Conservation (phyloP, 2,329 filamentous ascomycete genomes). For the Alternaria triticina region DNA sequence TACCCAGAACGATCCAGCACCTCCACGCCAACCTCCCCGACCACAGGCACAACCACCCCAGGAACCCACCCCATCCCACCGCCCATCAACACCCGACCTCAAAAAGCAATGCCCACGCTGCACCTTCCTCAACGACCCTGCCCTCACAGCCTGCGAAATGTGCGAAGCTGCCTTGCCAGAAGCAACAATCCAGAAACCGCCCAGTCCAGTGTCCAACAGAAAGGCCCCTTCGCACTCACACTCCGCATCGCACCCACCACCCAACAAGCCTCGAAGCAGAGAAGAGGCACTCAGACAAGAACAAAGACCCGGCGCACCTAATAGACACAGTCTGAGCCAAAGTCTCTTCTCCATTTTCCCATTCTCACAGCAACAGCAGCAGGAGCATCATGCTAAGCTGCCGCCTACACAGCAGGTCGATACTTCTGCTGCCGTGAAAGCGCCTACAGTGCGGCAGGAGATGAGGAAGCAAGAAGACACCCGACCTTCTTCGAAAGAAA, state of each 20-base stretch:
- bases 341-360: conserved; percentile 46
- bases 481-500: conserved; percentile 2
- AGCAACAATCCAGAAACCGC: conserved; percentile 29
- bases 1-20: conserved; percentile 19
- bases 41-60: conserved; percentile 17
- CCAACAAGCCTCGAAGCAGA: conserved; percentile 10
- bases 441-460: not conserved
- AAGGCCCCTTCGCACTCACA: conserved; percentile 32
- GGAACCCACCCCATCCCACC: conserved; percentile 2
- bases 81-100: conserved; percentile 31
- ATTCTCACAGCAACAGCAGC: conserved; percentile 41
- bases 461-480: not conserved
- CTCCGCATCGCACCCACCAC: conserved; percentile 36
- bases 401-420: conserved; percentile 31
- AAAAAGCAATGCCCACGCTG: conserved; percentile 46
- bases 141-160: conserved; percentile 42
- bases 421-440: not conserved
- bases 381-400: conserved; percentile 38
- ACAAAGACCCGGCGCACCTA: conserved; percentile 28
- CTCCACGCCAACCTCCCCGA: conserved; percentile 22
- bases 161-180: conserved; percentile 38
- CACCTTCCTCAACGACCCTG: conserved; percentile 45
- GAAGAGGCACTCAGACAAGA: conserved; percentile 9
- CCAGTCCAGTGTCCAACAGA: conserved; percentile 23
- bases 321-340: conserved; percentile 43